These are phyloP conservation scores for Avicennia marina DNA, from an alignment of 257 asterid genomes.

Conservation along the genomic window DNA sequence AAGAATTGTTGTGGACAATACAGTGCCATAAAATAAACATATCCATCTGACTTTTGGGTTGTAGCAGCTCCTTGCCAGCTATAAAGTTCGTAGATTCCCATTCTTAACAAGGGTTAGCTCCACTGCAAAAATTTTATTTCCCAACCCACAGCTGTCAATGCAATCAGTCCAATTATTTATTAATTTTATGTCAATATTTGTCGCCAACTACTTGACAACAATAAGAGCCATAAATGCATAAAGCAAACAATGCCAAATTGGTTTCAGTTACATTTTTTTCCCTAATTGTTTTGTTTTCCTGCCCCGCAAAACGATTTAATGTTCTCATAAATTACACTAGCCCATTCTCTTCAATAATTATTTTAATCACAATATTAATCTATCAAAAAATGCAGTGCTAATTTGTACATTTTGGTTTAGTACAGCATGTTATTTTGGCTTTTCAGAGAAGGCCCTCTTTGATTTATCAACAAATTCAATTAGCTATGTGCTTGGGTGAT, in stretches of 20 bases:
- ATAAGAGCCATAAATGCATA: not conserved
- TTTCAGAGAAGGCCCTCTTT: too few relatives aligned
- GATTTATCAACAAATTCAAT: too few relatives aligned
- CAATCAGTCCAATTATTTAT: not conserved
- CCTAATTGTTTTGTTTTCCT: not conserved
- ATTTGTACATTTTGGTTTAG: too few relatives aligned
- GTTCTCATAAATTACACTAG: too few relatives aligned
- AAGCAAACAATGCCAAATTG: not conserved
- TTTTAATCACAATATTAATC: too few relatives aligned
- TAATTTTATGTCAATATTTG: not conserved
- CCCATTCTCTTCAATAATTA: too few relatives aligned
- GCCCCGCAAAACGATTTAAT: too few relatives aligned
- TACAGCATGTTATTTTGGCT: too few relatives aligned
- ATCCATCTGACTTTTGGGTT: slow-evolving; percentile 16
- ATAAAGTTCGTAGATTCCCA: slow-evolving; percentile 27
- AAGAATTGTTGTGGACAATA: slow-evolving; percentile 19
- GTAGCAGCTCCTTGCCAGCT: slow-evolving; percentile 35
- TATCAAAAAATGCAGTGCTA: too few relatives aligned
- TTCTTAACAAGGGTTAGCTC: slow-evolving; percentile 8
- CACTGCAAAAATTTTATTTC: not conserved
- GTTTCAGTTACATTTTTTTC: not conserved
- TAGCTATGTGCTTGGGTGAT: too few relatives aligned
- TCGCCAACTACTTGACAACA: not conserved
- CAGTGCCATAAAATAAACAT: slow-evolving; percentile 19
- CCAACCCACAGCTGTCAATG: not conserved